phyloP scores from a whole-genome alignment of 208 protist species.

The Lotmaria passim region DNA sequence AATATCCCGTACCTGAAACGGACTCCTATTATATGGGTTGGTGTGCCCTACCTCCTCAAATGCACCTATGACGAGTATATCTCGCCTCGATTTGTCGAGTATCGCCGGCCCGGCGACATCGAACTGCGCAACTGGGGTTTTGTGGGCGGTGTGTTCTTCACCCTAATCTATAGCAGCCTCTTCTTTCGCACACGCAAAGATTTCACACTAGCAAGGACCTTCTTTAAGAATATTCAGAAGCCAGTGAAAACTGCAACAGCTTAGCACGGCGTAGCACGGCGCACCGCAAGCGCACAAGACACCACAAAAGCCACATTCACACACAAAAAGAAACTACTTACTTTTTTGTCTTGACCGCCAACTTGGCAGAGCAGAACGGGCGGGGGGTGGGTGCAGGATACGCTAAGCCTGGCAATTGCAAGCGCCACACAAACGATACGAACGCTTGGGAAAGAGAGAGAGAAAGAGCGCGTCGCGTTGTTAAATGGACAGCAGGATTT shows the following conservation, averaged over 20 bases:
- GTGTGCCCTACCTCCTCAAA: slow-evolving; percentile 66
- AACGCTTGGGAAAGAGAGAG: too few relatives aligned
- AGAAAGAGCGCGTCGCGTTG: too few relatives aligned
- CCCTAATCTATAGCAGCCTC: slow-evolving; percentile 71
- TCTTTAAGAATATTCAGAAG: slow-evolving; percentile 42
- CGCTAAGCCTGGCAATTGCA: too few relatives aligned
- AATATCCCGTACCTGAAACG: slow-evolving; percentile 68
- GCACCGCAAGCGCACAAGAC: too few relatives aligned
- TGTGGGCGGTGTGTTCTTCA: slow-evolving; percentile 83
- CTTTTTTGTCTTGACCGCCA: too few relatives aligned
- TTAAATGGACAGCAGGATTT: too few relatives aligned
- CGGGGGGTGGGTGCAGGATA: too few relatives aligned
- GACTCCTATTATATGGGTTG: slow-evolving; percentile 50
- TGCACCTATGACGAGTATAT: slow-evolving; percentile 88
- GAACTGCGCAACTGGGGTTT: slow-evolving; percentile 86
- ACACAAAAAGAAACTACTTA: too few relatives aligned
- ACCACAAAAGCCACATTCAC: too few relatives aligned
- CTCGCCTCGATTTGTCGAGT: slow-evolving; percentile 62
- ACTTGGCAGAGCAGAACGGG: too few relatives aligned
- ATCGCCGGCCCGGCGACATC: slow-evolving; percentile 47
- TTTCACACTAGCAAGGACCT: slow-evolving; percentile 32
- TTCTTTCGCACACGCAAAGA: slow-evolving; percentile 67
- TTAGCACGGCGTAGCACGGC: slow-evolving; percentile 7
- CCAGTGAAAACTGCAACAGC: background rate
- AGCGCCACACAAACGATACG: too few relatives aligned